Evolutionary conservation across 1,139 yeast genomes (phyloP).

Genomic region (Suhomyces panamericanus): DNA sequence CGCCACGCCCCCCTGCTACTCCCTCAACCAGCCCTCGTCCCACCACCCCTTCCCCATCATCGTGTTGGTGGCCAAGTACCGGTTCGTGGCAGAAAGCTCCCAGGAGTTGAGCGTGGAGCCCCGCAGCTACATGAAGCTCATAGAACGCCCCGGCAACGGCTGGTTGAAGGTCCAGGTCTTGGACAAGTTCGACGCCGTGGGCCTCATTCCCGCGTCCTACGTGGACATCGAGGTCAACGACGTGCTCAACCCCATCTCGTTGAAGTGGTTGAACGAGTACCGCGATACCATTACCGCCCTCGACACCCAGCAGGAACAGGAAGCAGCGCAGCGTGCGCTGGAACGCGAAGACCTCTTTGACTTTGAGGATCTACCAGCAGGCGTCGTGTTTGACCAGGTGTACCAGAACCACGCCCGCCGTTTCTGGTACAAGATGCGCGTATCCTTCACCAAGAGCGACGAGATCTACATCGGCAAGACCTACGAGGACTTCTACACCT

Average conservation of each 20-base stretch:
- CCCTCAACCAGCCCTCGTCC: neutral
- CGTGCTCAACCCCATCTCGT: conserved; percentile 19
- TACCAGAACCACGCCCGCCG: conserved; percentile 17
- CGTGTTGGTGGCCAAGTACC: conserved; percentile 19
- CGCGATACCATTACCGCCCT: conserved; percentile 10
- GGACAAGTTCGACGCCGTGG: conserved; percentile 20
- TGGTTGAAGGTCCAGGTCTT: conserved; percentile 27
- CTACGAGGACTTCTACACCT: conserved; percentile 24
- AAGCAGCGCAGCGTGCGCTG: conserved; percentile 1
- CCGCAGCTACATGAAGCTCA: conserved; percentile 22
- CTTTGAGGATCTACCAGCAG: conserved; percentile 10
- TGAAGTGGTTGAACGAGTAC: conserved; percentile 20
- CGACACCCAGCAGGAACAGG: conserved; percentile 7
- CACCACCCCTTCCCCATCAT: conserved; percentile 15
- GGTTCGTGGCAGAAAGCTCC: conserved; percentile 19
- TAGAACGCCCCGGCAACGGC: conserved; percentile 28
- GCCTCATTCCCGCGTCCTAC: conserved; percentile 26
- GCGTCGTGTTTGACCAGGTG: conserved; percentile 17
- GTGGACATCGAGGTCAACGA: conserved; percentile 27
- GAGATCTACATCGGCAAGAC: conserved; percentile 19
- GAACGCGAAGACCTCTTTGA: conserved; percentile 11
- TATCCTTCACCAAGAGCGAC: conserved; percentile 17
- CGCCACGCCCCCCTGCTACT: conserved; percentile 4
- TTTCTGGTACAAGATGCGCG: conserved; percentile 22
- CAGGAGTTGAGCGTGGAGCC: conserved; percentile 21